phyloP scores from a whole-genome alignment of 306 rosid species.

The Senna siamea region DNA sequence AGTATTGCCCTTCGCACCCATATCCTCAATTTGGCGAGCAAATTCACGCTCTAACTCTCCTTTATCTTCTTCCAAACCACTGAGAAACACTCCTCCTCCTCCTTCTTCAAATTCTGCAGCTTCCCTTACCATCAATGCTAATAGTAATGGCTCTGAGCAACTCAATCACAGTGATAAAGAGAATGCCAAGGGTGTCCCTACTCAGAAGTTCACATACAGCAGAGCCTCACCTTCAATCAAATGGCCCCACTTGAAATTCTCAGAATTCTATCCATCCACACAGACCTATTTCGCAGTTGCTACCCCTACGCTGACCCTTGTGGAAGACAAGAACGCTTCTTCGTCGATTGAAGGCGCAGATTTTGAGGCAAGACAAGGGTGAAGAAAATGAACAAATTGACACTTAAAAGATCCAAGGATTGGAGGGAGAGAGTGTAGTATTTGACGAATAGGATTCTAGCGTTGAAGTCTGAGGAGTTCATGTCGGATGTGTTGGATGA shows the following conservation, averaged over 20 bases:
- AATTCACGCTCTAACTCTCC: slow-evolving; percentile 30
- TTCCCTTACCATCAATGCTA: slow-evolving; percentile 24
- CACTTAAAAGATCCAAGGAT: slow-evolving; percentile 72
- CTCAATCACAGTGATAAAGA: slow-evolving; percentile 4
- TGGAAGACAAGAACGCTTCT: slow-evolving; percentile 40
- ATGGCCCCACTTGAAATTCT: slow-evolving; percentile 74
- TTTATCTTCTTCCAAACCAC: slow-evolving; percentile 42
- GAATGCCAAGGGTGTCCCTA: background rate
- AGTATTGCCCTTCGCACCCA: slow-evolving; percentile 33
- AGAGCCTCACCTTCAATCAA: slow-evolving; percentile 92
- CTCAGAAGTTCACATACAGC: slow-evolving; percentile 61
- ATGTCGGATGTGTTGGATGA: slow-evolving; percentile 87
- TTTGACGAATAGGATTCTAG: slow-evolving; percentile 74
- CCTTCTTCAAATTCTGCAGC: slow-evolving; percentile 39
- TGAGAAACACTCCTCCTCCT: slow-evolving; percentile 32
- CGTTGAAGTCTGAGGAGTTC: slow-evolving; percentile 66
- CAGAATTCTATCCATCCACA: slow-evolving; percentile 54
- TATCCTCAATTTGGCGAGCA: slow-evolving; percentile 36
- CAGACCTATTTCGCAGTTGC: slow-evolving; percentile 45
- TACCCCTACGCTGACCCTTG: no score
- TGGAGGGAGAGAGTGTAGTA: slow-evolving; percentile 90
- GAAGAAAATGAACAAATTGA: slow-evolving; percentile 78
- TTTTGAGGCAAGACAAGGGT: slow-evolving; percentile 57
- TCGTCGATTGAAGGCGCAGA: slow-evolving; percentile 10
- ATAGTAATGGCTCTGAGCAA: slow-evolving; percentile 32